Base-by-base conservation (phyloP, 345 rosid species). In the Noccaea caerulescens region DNA sequence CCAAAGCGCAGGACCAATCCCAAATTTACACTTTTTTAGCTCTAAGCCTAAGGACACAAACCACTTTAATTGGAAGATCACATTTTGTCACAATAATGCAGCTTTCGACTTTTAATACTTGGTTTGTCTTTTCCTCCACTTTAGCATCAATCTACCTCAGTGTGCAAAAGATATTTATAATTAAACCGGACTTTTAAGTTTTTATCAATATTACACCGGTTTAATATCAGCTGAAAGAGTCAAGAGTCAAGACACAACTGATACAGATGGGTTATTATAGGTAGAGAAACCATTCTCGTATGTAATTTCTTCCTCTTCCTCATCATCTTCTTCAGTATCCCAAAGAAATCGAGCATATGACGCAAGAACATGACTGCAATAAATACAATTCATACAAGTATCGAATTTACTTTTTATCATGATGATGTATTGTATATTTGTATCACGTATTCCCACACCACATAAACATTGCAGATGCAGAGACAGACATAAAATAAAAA, bases 301-400 rank as follows among this genome's bases (percentile, higher is more conserved):
- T 61, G 51, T 74, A 5, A 2, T 43, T 43, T 33, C 68, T 58
- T 60, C 72, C 16, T 47, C 72, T 42, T 58, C 63, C 5, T 74
- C 63, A 3, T 65, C 78, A 4, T 80, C 76, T 13, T 87, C 91
- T 58, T 86, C 91, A 3, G 77, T 72, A 77, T 89, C 96, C 93
- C 92, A 86, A 3, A 87, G 83, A 70, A 89, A 87, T 30, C 71
- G 83, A 61, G 96, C 96, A 81, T 87, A 91, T 54, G 97, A 87
- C 7, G 89, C 90, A 47, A 80, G 82, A 54, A 87, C 82, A 78
- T 78, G 76, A 72, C 96, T 91, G 83, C 79, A 55, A 53, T 37
- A 51, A 61, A 68, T 50, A 68, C 34, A 47, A 60, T 44, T 59
- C 10, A 68, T 43, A 0, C 42, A 60, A 5, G 0, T 44, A 43